These are phyloP conservation scores for Pelargonium citronellum DNA, from an alignment of 441 rosid genomes.

Conservation along the genomic window DNA sequence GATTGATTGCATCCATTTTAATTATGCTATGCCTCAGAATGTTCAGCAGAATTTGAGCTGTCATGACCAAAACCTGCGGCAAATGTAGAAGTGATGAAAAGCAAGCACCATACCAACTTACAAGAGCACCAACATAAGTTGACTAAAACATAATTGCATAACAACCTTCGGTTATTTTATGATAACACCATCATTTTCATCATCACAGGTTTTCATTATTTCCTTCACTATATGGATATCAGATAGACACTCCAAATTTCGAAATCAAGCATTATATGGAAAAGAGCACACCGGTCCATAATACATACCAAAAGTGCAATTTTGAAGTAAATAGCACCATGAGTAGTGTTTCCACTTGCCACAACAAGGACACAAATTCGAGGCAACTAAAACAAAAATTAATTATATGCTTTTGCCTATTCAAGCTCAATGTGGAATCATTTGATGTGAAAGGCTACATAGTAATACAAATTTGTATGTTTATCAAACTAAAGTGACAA, in stretches of 20 bases:
- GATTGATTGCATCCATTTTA: slow-evolving; percentile 85
- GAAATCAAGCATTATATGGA: background rate
- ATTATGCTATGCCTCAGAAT: slow-evolving; percentile 96
- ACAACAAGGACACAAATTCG: too few species aligned
- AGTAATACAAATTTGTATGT: too few species aligned
- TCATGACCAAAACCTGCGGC: slow-evolving; percentile 87
- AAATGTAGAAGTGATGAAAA: background rate
- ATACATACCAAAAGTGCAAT: too few species aligned
- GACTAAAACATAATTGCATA: background rate
- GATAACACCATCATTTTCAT: background rate
- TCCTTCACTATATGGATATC: background rate
- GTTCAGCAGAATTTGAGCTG: slow-evolving; percentile 93
- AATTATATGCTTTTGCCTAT: too few species aligned
- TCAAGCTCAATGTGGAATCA: too few species aligned
- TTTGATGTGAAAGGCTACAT: too few species aligned
- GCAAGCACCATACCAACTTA: slow-evolving; percentile 1
- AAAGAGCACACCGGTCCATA: background rate
- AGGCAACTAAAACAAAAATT: too few species aligned
- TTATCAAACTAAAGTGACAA: too few species aligned
- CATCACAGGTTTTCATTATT: background rate
- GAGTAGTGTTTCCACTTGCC: too few species aligned
- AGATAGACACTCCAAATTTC: background rate
- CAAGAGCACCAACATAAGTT: background rate
- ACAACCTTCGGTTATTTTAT: background rate
- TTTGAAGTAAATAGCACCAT: too few species aligned